Conservation (phyloP, 345 rosid species). For the Camelina sativa region DNA sequence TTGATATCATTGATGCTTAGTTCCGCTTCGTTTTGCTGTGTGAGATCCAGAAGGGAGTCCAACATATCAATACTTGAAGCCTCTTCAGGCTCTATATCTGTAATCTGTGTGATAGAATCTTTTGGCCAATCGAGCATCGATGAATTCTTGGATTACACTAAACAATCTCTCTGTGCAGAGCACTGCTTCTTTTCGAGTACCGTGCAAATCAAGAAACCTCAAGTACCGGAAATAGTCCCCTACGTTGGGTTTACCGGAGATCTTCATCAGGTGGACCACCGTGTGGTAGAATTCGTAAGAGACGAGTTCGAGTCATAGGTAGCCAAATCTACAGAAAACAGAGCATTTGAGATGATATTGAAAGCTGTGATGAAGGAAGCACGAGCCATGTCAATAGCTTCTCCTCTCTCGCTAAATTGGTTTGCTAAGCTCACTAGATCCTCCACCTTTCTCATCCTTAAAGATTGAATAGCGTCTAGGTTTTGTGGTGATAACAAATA, state of each 20-base stretch:
- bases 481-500: constrained; percentile 20
- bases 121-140: constrained; percentile 30
- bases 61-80: constrained; percentile 44
- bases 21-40: constrained; percentile 26
- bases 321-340: constrained; percentile 53
- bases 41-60: constrained; percentile 47
- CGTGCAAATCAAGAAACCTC: constrained; percentile 53
- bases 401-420: constrained; percentile 30
- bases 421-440: constrained; percentile 40
- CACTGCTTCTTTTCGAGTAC: constrained; percentile 33
- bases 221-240: constrained; percentile 53
- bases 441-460: constrained; percentile 40
- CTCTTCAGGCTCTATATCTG: constrained; percentile 12
- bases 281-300: constrained; percentile 42
- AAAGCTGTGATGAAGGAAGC: constrained; percentile 49
- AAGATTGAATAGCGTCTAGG: constrained; percentile 14
- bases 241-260: constrained; percentile 51
- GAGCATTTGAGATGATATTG: constrained; percentile 51
- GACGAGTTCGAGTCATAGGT: constrained; percentile 33
- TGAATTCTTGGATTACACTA: constrained; percentile 38
- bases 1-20: constrained; percentile 31
- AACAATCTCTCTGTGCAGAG: constrained; percentile 27
- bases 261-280: constrained; percentile 42
- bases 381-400: constrained; percentile 50
- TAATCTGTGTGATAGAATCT: constrained; percentile 14